Evolutionary conservation across 805 yeast genomes (phyloP), one percentile per base, ranked within the genome.

Genomic region (Jamesozyma gamospora): DNA sequence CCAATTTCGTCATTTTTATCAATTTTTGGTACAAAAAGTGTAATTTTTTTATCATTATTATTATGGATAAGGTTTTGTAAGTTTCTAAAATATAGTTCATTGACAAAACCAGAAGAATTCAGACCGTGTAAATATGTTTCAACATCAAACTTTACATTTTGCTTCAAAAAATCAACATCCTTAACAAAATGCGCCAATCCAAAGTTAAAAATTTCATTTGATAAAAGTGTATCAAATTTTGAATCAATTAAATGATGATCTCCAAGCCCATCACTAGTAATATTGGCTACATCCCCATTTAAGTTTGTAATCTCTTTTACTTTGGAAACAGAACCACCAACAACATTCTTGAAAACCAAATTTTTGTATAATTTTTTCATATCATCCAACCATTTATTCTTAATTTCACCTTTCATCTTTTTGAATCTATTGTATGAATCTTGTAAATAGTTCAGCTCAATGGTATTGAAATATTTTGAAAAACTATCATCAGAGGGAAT

Each of bases 1-100:
- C 64, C 59, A 1, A 43, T 43, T 38, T 66, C 70, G 36, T 52
- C 53, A 34, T 43, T 42, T 34, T 64, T 66, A 10, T 65, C 51
- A 14, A 61, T 57, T 28, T 50, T 55, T 1, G 74, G 67, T 7
- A 85, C 66, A 40, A 88, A 73, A 1, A 88, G 64, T 0, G 94
- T 81, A 17, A 46, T 35, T 14, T 48, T 42, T 51, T 77, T 82
- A 21, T 70, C 63, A 0, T 58, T 26, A 0, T 67, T 54, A 13
- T 18, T 12, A 4, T 42, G 35, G 14, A 88, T 71, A 35, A 84
- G 58, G 33, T 69, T 45, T 2, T 66, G 60, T 15, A 85, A 58
- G 11, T 72, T 69, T 42, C 87, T 71, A 39, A 83, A 72, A 33
- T 74, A 66, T 13, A 85, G 48, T 49, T 85, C 94, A n/a, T 72